Evolutionary conservation across 257 asterid species (phyloP).

Genomic region (Parsonsia alboflavescens): DNA sequence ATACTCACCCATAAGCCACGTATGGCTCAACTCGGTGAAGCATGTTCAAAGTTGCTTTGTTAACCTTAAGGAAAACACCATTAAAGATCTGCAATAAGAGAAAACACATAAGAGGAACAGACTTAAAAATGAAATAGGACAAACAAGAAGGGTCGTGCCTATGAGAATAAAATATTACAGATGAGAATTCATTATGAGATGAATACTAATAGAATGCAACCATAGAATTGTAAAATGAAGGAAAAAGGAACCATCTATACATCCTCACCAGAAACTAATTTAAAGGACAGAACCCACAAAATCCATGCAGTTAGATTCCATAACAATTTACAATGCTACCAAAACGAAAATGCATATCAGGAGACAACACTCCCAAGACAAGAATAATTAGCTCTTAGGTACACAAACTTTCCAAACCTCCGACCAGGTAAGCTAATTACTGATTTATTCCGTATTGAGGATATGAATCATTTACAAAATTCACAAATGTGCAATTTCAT

Average conservation of each 20-base stretch:
- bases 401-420: not conserved
- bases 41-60: slow-evolving; percentile 73
- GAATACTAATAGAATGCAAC: not conserved
- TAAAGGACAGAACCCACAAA: not conserved
- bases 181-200: not conserved
- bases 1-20: slow-evolving; percentile 61
- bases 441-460: not conserved
- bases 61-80: slow-evolving; percentile 70
- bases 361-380: not conserved
- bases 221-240: not conserved
- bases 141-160: not conserved
- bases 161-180: not conserved
- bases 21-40: slow-evolving; percentile 70
- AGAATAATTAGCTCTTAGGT: too few species aligned
- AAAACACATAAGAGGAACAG: not conserved
- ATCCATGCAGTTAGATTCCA: not conserved
- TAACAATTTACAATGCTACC: not conserved
- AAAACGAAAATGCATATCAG: not conserved
- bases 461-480: too few species aligned
- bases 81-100: slow-evolving; percentile 48
- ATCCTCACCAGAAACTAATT: not conserved
- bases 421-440: not conserved
- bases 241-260: not conserved
- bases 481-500: not conserved
- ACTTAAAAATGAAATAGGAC: not conserved